Evolutionary conservation across 2,329 filamentous ascomycete species (phyloP).

Genomic region (Sphaerulina vaccinii): DNA sequence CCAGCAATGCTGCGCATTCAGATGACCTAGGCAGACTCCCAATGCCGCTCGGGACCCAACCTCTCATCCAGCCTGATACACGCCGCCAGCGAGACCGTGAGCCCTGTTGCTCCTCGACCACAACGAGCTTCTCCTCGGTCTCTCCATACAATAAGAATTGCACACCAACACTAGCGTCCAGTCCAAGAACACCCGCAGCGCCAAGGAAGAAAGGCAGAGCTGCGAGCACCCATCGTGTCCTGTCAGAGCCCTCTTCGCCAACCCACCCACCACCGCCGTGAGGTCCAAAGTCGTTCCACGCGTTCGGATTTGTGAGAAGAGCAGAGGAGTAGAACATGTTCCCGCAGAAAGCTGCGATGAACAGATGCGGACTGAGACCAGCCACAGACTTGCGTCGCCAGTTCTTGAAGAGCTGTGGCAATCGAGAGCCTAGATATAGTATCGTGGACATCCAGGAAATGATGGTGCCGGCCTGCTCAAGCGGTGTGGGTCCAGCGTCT

Average conservation of each 20-base stretch:
- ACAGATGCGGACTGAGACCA: slow-evolving; percentile 62
- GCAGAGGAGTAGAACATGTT: slow-evolving; percentile 67
- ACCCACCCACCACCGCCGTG: slow-evolving; percentile 60
- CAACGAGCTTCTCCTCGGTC: slow-evolving; percentile 47
- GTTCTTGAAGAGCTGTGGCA: slow-evolving; percentile 68
- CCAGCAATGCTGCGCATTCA: slow-evolving; percentile 25
- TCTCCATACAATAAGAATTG: slow-evolving; percentile 62
- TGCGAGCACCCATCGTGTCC: slow-evolving; percentile 56
- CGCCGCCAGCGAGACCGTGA: slow-evolving; percentile 48
- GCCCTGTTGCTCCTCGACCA: slow-evolving; percentile 48
- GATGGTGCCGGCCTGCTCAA: slow-evolving; percentile 51
- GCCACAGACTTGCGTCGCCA: slow-evolving; percentile 61
- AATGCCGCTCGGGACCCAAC: slow-evolving; percentile 58
- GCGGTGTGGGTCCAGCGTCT: slow-evolving; percentile 30
- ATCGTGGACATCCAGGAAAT: slow-evolving; percentile 58
- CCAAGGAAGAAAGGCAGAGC: slow-evolving; percentile 65
- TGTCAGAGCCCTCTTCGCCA: slow-evolving; percentile 54
- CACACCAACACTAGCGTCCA: slow-evolving; percentile 62
- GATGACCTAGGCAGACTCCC: slow-evolving; percentile 37
- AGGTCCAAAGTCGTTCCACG: slow-evolving; percentile 57
- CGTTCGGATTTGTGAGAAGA: slow-evolving; percentile 62
- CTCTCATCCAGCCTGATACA: slow-evolving; percentile 65
- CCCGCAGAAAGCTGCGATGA: slow-evolving; percentile 65
- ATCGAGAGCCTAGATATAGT: slow-evolving; percentile 58
- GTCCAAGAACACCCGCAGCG: slow-evolving; percentile 61